Percentiles rank a stretch among this genome's conserved stretches.
Evolutionary conservation across 805 yeast genomes (phyloP).

Genomic region (Hagleromyces aurorensis): DNA sequence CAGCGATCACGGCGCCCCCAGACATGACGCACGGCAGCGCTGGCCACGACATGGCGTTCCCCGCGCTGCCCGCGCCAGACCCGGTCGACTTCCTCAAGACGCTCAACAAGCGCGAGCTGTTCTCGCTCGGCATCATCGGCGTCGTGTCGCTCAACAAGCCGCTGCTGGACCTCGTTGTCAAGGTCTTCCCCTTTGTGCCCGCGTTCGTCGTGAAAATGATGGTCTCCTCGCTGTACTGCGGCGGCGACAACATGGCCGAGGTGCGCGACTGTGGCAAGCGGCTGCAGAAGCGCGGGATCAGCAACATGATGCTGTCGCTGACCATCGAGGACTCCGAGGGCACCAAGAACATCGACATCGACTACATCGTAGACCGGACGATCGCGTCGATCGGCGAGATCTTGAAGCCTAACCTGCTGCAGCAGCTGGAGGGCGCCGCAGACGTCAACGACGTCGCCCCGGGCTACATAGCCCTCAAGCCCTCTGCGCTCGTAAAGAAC

Average conservation of each 20-base stretch:
- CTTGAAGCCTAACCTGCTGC: slow-evolving; percentile 61
- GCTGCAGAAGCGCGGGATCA: slow-evolving; percentile 65
- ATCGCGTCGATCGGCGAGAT: slow-evolving; percentile 59
- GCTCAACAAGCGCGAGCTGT: slow-evolving; percentile 45
- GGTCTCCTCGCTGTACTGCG: slow-evolving; percentile 80
- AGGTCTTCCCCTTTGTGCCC: slow-evolving; percentile 68
- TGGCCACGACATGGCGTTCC: slow-evolving; percentile 3
- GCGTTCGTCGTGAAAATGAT: slow-evolving; percentile 57
- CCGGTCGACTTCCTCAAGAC: slow-evolving; percentile 41
- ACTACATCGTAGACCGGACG: slow-evolving; percentile 55
- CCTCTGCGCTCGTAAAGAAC: slow-evolving; percentile 76
- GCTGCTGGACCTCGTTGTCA: slow-evolving; percentile 52
- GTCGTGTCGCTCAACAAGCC: slow-evolving; percentile 58
- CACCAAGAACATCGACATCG: slow-evolving; percentile 47
- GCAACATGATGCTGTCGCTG: slow-evolving; percentile 91
- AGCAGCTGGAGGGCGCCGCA: slow-evolving; percentile 39
- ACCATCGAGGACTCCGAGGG: slow-evolving; percentile 93
- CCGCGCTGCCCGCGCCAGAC: slow-evolving; percentile 14
- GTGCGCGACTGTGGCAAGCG: slow-evolving; percentile 64
- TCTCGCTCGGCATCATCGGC: slow-evolving; percentile 64
- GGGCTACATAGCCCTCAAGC: slow-evolving; percentile 88
- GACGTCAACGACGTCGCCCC: slow-evolving; percentile 69
- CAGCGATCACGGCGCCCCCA: slow-evolving; percentile 9
- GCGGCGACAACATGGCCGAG: slow-evolving; percentile 72
- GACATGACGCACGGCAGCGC: slow-evolving; percentile 1